These are phyloP conservation scores for Crotalaria pallida DNA, from an alignment of 306 rosid species.

Conservation along the genomic window DNA sequence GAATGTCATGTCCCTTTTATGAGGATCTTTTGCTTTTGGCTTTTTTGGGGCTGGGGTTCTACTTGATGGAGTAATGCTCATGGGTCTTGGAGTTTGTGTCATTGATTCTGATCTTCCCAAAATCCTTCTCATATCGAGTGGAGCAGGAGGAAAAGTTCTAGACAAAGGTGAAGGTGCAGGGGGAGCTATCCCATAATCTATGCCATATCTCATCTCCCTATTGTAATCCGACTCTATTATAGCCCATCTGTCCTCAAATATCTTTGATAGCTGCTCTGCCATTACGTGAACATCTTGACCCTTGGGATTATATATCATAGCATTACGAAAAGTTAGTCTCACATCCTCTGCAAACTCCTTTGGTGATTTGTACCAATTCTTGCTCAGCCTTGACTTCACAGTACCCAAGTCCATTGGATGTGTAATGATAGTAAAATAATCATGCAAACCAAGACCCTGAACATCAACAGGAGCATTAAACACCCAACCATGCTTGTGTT, in stretches of 20 bases:
- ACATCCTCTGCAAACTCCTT: slow-evolving; percentile 98
- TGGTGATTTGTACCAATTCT: slow-evolving; percentile 91
- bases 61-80: slow-evolving; percentile 56
- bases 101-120: slow-evolving; percentile 73
- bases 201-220: slow-evolving; percentile 63
- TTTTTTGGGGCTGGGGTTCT: slow-evolving; percentile 91
- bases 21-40: slow-evolving; percentile 93
- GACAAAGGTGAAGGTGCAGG: slow-evolving; percentile 63
- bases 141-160: slow-evolving; percentile 60
- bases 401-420: slow-evolving; percentile 95
- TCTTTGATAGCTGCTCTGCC: slow-evolving; percentile 73
- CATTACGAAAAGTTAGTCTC: slow-evolving; percentile 83
- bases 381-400: slow-evolving; percentile 71
- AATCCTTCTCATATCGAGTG: slow-evolving; percentile 78
- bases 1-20: slow-evolving; percentile 89
- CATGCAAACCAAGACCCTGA: slow-evolving; percentile 76
- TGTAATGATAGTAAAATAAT: slow-evolving; percentile 68
- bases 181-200: slow-evolving; percentile 45
- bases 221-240: slow-evolving; percentile 80
- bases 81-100: slow-evolving; percentile 38
- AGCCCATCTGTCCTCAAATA: slow-evolving; percentile 89
- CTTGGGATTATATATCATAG: slow-evolving; percentile 83
- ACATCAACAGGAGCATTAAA: slow-evolving; percentile 88
- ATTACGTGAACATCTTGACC: slow-evolving; percentile 97
- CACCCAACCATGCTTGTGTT: slow-evolving; percentile 93